A percentile compares a stretch with the other conserved stretches of the same genome.
Evolutionary conservation across 2,329 filamentous ascomycete species (phyloP).

Genomic region (Metarhizium robertsii): DNA sequence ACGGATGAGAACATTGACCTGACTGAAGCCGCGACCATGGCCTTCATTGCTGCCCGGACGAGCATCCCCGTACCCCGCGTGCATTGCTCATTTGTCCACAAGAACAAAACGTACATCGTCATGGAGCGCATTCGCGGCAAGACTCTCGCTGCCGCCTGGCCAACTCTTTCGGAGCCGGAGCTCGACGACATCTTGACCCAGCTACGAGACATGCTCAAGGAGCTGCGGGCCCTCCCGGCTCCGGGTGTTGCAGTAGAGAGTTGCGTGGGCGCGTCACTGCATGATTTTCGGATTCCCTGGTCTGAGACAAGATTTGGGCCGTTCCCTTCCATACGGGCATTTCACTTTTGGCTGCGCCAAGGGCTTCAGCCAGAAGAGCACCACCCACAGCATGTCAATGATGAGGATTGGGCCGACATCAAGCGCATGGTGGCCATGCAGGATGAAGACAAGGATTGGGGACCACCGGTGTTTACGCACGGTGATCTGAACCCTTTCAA

Average conservation of each 20-base stretch:
- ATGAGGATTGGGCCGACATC: constrained; percentile 17
- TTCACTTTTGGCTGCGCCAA: constrained; percentile 22
- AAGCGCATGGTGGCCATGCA: constrained; percentile 25
- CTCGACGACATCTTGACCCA: constrained; percentile 11
- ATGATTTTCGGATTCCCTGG: constrained; percentile 17
- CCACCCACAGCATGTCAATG: constrained; percentile 3
- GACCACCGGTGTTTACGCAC: constrained; percentile 25
- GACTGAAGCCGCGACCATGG: constrained; percentile 14
- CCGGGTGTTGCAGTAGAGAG: constrained; percentile 13
- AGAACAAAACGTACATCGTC: constrained; percentile 32
- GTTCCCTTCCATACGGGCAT: constrained; percentile 20
- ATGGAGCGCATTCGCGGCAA: constrained; percentile 28
- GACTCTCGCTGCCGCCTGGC: constrained; percentile 10
- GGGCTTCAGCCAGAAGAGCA: constrained; percentile 15
- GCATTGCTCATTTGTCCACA: constrained; percentile 24
- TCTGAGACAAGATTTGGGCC: constrained; percentile 18
- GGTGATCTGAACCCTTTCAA: background rate
- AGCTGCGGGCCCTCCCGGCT: constrained; percentile 15
- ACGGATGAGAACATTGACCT: background rate
- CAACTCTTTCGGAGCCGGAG: constrained; percentile 5
- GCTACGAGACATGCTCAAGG: constrained; percentile 12
- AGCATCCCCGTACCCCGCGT: constrained; percentile 13
- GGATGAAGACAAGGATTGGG: constrained; percentile 19
- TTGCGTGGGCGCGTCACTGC: constrained; percentile 16
- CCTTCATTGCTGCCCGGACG: constrained; percentile 11